Percentiles rank a stretch among this genome's conserved stretches.
phyloP scores from a whole-genome alignment of 2,329 filamentous ascomycete species.

The Aureobasidium leucospermi region DNA sequence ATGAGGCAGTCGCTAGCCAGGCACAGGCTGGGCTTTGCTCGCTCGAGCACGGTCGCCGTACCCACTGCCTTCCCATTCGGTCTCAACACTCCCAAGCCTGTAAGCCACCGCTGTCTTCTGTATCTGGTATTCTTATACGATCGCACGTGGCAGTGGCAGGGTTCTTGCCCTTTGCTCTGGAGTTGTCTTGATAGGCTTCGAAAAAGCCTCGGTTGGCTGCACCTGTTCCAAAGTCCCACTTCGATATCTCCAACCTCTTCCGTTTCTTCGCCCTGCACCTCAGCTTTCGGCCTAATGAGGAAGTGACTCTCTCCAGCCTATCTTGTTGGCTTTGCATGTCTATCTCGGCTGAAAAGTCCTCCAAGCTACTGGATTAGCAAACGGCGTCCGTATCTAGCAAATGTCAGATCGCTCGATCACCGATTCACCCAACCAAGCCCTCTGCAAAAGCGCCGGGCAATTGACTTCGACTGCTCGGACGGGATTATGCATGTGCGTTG shows the following conservation, averaged over 20 bases:
- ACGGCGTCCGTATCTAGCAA: not conserved
- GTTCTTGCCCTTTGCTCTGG: not conserved
- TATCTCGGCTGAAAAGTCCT: slow-evolving; percentile 3
- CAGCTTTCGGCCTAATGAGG: not conserved
- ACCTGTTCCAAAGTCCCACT: not conserved
- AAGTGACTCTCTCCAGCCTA: not conserved
- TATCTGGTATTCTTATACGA: not conserved
- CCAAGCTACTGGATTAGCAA: not conserved
- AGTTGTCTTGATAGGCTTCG: not conserved
- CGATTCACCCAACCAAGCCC: not conserved
- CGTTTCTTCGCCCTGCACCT: not conserved
- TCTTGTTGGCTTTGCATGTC: not conserved
- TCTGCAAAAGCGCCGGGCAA: slow-evolving; percentile 1
- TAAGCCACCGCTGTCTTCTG: not conserved
- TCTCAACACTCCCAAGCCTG: slow-evolving; percentile 4
- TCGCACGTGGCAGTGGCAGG: slow-evolving; percentile 4
- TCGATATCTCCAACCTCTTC: not conserved
- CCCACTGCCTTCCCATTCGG: not conserved
- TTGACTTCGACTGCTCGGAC: slow-evolving; percentile 7
- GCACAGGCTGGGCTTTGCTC: slow-evolving; percentile 5
- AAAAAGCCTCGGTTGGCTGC: not conserved
- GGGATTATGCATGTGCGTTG: slow-evolving; percentile 11
- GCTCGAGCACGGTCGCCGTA: slow-evolving; percentile 7
- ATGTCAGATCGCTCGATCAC: slow-evolving; percentile 3
- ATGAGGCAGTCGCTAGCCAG: slow-evolving; percentile 4